Evolutionary conservation across 257 asterid genomes (phyloP).

Genomic region (Nicotiana undulata): DNA sequence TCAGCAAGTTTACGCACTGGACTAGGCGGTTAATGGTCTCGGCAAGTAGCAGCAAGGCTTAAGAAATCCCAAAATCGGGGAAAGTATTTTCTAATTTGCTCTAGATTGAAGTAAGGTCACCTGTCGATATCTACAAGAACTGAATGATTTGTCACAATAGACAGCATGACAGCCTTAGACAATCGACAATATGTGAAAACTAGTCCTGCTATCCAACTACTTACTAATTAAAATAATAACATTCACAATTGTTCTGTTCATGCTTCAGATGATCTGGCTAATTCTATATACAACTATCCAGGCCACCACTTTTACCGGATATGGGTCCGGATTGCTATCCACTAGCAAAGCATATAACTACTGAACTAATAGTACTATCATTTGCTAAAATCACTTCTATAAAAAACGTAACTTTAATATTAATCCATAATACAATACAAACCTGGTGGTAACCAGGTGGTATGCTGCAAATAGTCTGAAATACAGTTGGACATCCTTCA

Average conservation of each 20-base stretch:
- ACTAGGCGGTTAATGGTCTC: background rate
- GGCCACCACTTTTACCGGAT: no score
- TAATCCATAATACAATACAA: constrained; percentile 19
- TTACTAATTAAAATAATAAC: background rate
- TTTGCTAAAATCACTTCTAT: background rate
- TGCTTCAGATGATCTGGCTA: no score
- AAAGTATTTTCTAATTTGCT: background rate
- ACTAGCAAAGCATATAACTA: background rate
- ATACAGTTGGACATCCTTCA: constrained; percentile 79
- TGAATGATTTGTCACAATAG: background rate
- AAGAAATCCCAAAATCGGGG: background rate
- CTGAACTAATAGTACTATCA: background rate
- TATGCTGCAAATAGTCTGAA: constrained; percentile 69
- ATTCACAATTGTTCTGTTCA: background rate
- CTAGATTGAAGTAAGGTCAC: background rate
- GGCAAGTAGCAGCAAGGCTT: background rate
- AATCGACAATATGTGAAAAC: background rate
- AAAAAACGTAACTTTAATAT: background rate
- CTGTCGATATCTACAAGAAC: background rate
- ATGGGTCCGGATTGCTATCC: background rate
- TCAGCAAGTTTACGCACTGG: background rate
- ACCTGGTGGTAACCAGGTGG: constrained; percentile 87
- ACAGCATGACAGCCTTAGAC: background rate
- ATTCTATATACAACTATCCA: no score
- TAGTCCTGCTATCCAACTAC: background rate